Conservation (phyloP, 345 rosid genomes). For the Geranium brycei region DNA sequence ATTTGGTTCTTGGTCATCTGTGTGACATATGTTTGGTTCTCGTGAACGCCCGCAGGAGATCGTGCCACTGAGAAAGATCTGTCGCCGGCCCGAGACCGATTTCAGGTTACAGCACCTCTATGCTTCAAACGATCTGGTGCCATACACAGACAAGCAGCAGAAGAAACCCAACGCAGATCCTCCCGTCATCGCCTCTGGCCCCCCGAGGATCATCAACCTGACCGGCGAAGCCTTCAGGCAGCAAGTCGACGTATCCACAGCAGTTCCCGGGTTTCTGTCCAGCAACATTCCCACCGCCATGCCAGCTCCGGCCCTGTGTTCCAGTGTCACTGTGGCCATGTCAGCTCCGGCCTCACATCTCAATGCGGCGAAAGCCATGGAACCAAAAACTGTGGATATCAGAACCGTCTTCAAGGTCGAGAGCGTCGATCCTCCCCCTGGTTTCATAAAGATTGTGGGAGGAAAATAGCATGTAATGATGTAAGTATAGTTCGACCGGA, state of each 20-base stretch:
- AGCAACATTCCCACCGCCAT: not conserved
- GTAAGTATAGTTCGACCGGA: no score
- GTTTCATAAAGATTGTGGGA: no score
- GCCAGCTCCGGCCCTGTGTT: not conserved
- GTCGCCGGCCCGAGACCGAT: slow-evolving; percentile 97
- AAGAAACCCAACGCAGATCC: no score
- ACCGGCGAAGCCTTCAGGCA: not conserved
- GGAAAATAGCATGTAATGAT: no score
- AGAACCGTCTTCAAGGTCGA: no score
- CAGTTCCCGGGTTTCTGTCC: no score
- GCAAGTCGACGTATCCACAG: not conserved
- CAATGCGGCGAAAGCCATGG: no score
- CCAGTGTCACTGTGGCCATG: slow-evolving; percentile 10
- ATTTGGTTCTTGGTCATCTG: not conserved
- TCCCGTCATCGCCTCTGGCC: no score
- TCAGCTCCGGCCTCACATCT: no score
- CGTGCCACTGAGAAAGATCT: slow-evolving; percentile 85
- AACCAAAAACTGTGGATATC: no score
- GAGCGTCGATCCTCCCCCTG: no score
- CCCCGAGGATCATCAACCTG: slow-evolving; percentile 6
- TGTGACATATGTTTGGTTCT: not conserved
- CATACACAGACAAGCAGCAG: no score
- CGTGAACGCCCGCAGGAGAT: slow-evolving; percentile 52
- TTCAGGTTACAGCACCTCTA: slow-evolving; percentile 97
- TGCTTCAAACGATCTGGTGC: slow-evolving; percentile 29